Percentiles rank a stretch among this genome's conserved stretches.
Conservation (phyloP, 1,284 basidiomycete species). For the Microbotryum scabiosae region DNA sequence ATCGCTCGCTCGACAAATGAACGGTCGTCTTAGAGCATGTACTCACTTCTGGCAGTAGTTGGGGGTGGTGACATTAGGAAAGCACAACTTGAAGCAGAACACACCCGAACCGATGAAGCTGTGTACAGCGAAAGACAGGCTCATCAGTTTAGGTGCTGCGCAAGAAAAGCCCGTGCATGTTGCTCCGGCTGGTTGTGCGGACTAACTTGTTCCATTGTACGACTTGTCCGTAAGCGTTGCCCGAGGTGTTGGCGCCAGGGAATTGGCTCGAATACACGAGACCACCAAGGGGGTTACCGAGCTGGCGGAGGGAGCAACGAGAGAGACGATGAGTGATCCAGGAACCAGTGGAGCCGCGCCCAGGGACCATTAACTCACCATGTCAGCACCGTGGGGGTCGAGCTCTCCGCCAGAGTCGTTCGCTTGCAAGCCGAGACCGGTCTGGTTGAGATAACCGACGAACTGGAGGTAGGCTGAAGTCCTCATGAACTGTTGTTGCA, state of each 20-base stretch:
- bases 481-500: constrained; percentile 43
- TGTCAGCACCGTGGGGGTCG: constrained; percentile 28
- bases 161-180: neutral
- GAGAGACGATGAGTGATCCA: neutral
- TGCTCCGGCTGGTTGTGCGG: no score
- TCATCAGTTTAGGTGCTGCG: neutral
- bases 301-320: neutral
- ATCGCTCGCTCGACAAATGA: no score
- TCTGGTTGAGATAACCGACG: constrained; percentile 55
- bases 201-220: constrained; percentile 50
- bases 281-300: constrained; percentile 27
- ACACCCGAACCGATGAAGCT: constrained; percentile 53
- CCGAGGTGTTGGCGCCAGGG: constrained; percentile 37
- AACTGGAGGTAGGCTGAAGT: constrained; percentile 58
- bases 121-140: neutral
- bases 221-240: constrained; percentile 46
- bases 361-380: neutral
- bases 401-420: constrained; percentile 53
- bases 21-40: constrained; percentile 41
- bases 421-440: constrained; percentile 47
- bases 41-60: constrained; percentile 47
- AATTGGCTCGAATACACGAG: constrained; percentile 31
- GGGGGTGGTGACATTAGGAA: constrained; percentile 48
- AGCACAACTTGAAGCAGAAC: constrained; percentile 56
- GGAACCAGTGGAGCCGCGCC: no score